Conservation (phyloP, 495 filamentous ascomycete genomes). For the Penicillium crystallinum region DNA sequence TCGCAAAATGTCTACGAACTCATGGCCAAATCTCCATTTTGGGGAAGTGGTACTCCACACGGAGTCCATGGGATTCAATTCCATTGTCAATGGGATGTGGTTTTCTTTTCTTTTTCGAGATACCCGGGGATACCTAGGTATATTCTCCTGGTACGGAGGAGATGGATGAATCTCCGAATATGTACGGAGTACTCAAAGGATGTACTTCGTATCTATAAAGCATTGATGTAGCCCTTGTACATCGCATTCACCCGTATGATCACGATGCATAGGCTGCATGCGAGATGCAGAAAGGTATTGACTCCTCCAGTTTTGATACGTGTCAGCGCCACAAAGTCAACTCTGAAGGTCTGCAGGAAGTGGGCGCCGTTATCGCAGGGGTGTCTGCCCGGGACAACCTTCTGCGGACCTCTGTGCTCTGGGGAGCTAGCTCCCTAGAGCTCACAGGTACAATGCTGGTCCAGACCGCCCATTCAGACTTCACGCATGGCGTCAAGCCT, state of each 20-base stretch:
- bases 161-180: too few species aligned
- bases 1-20: background rate
- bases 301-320: slow-evolving; percentile 11
- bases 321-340: slow-evolving; percentile 28
- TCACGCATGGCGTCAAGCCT: slow-evolving; percentile 17
- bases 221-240: background rate
- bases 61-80: background rate
- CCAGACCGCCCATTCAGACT: slow-evolving; percentile 23
- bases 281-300: background rate
- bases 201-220: too few species aligned
- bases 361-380: slow-evolving; percentile 15
- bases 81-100: background rate
- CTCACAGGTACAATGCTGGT: background rate
- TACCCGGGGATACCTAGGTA: too few species aligned
- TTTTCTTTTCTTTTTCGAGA: too few species aligned
- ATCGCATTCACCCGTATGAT: background rate
- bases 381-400: slow-evolving; percentile 8
- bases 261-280: background rate
- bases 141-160: too few species aligned
- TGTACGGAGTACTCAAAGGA: too few species aligned
- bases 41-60: background rate
- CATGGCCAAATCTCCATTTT: background rate
- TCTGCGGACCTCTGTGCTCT: slow-evolving; percentile 9
- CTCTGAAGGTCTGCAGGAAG: slow-evolving; percentile 9
- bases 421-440: slow-evolving; percentile 5